Base-by-base conservation (phyloP, 2,329 filamentous ascomycete genomes). In the Bisporella sp. region DNA sequence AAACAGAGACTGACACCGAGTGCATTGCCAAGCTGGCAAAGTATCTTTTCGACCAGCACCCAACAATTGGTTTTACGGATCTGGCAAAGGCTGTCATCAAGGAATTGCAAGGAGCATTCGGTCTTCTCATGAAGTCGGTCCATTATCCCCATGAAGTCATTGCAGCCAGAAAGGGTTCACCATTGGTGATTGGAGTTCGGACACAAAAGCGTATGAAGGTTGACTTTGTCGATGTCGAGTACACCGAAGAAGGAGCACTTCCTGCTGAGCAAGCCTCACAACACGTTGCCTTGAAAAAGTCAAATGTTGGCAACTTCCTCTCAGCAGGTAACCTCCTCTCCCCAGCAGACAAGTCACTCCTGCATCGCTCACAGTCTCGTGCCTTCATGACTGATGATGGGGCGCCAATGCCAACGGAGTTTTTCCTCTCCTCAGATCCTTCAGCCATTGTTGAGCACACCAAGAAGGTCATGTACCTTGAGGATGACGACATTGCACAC, bases 141-240 rank as follows among this genome's bases (percentile, higher is more conserved):
- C 92, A 97, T 81, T 99, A 89, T 77, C 93, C 93, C 54, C 89
- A 96, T 68, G 93, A 99, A 77, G 87, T 97, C 57, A 89, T 99
- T 71, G 93, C 93, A 50, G 93, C 93, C 68, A 89, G 93, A 64
- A 99, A 99, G 82, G 93, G 93, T 74, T 99, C 93, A 55, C 93
- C 93, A 41, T 81, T 99, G 54, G 93, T 99, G 57, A 89, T 99
- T 63, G 93, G 93, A 73, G 93, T 99, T 68, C 88, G 90, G 75
- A 97, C 93, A 50, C 81, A 90, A 73, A 95, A 87, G 78, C 95
- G 95, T 76, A 97, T 99, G 93, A 99, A 97, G 85, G 93, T 99
- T 57, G 93, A 99, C 75, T 99, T 99, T 66, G 93, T 99, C 68
- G 93, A 99, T 69, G 93, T 99, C 55, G 93, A 99, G 75, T 97